Evolutionary conservation across 768 basidiomycete species (phyloP).

Genomic region (Leccinum ochraceum): DNA sequence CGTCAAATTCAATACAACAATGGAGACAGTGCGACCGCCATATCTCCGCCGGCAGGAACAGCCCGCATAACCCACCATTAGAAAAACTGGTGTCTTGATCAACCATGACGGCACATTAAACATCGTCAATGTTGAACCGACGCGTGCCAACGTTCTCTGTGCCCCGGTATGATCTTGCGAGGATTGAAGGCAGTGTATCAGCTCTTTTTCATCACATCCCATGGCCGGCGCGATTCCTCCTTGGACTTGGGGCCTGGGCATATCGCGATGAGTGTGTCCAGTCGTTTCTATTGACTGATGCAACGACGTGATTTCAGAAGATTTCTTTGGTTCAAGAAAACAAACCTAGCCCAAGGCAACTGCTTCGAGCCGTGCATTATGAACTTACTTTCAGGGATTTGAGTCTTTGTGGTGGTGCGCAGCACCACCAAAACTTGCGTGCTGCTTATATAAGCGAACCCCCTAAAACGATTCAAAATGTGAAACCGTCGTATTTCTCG

Average conservation of each 20-base stretch:
- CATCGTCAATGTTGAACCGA: too few relatives aligned
- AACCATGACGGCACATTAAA: neutral
- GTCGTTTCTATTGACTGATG: neutral
- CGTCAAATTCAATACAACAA: slow-evolving; percentile 50
- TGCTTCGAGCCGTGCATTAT: neutral
- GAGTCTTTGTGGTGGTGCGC: neutral
- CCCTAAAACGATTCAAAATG: too few relatives aligned
- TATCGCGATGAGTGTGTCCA: neutral
- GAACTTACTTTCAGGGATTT: neutral
- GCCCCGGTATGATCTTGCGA: too few relatives aligned
- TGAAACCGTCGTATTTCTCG: too few relatives aligned
- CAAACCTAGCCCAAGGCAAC: neutral
- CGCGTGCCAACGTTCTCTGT: too few relatives aligned
- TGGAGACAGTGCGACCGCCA: slow-evolving; percentile 54
- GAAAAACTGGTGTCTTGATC: neutral
- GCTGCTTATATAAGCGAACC: too few relatives aligned
- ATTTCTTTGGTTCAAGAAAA: too few relatives aligned
- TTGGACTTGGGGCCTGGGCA: too few relatives aligned
- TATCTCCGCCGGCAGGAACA: slow-evolving; percentile 81
- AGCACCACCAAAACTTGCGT: too few relatives aligned
- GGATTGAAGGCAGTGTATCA: too few relatives aligned
- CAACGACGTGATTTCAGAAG: neutral
- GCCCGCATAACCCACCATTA: slow-evolving; percentile 3
- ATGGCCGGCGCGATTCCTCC: too few relatives aligned
- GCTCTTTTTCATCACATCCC: too few relatives aligned